Conservation (phyloP, 805 yeast genomes). For the Candida sithepensis region DNA sequence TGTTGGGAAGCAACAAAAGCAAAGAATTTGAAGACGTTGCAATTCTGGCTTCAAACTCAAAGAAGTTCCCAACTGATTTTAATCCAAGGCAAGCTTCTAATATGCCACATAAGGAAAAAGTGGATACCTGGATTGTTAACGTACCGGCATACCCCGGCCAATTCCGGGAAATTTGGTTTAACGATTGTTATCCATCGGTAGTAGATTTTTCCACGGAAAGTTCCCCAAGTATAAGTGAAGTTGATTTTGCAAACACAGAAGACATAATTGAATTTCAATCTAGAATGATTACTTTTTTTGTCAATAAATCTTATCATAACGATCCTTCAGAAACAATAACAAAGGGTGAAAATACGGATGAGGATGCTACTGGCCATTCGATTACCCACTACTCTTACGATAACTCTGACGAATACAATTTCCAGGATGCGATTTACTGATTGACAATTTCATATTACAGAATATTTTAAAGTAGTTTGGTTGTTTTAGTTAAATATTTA, state of each 20-base stretch:
- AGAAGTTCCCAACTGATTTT: slow-evolving; percentile 45
- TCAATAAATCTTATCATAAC: slow-evolving; percentile 36
- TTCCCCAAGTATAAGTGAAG: slow-evolving; percentile 20
- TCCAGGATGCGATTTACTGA: slow-evolving; percentile 17
- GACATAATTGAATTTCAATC: slow-evolving; percentile 54
- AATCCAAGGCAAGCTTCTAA: slow-evolving; percentile 60
- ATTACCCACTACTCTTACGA: slow-evolving; percentile 18
- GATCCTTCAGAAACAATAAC: slow-evolving; percentile 23
- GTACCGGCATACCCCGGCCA: slow-evolving; percentile 45
- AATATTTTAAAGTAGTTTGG: too few relatives aligned
- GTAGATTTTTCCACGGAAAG: slow-evolving; percentile 30
- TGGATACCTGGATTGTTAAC: slow-evolving; percentile 56
- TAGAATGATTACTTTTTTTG: slow-evolving; percentile 44
- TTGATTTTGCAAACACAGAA: slow-evolving; percentile 36
- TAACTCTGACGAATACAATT: slow-evolving; percentile 15
- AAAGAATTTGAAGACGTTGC: slow-evolving; percentile 3
- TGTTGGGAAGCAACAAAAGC: background rate
- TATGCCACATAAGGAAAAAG: slow-evolving; percentile 67
- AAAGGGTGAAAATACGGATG: slow-evolving; percentile 20
- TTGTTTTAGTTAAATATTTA: too few relatives aligned
- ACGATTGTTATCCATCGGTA: slow-evolving; percentile 49
- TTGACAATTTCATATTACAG: background rate
- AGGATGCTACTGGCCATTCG: slow-evolving; percentile 6
- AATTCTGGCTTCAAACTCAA: background rate
- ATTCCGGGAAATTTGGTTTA: slow-evolving; percentile 28